Evolutionary conservation across 2,329 filamentous ascomycete species (phyloP).

Genomic region (Aspergillus melleus): DNA sequence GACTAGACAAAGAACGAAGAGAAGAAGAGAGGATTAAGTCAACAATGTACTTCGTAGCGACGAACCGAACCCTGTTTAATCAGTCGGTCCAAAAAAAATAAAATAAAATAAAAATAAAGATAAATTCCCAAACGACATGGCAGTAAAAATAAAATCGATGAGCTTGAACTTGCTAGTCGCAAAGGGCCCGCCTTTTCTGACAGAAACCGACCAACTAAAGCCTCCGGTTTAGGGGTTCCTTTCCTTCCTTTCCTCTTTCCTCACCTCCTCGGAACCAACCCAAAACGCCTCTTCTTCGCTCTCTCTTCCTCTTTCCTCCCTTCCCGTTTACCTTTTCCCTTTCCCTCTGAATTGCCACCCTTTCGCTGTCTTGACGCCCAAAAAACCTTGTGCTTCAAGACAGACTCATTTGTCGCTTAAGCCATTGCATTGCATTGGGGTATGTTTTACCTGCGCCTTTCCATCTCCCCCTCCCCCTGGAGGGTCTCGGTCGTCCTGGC

Average conservation of each 20-base stretch:
- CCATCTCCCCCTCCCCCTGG: background rate
- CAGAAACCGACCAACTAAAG: background rate
- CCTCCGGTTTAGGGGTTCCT: background rate
- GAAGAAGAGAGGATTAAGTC: background rate
- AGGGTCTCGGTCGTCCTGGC: constrained; percentile 4
- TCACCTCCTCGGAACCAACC: constrained; percentile 6
- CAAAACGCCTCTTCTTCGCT: constrained; percentile 4
- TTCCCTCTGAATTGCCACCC: background rate
- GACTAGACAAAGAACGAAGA: background rate
- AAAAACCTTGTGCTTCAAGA: background rate
- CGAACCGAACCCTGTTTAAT: too few relatives aligned
- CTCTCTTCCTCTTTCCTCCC: background rate
- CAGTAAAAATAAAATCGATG: background rate
- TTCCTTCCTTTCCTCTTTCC: background rate
- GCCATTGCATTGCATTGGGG: constrained; percentile 14
- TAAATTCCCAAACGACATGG: background rate
- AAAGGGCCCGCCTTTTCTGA: constrained; percentile 4
- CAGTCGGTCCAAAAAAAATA: background rate
- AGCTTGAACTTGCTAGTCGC: background rate
- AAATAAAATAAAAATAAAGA: background rate
- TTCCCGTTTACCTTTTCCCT: background rate
- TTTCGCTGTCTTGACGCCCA: background rate
- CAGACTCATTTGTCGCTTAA: background rate
- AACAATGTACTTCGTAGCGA: background rate
- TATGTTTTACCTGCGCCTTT: constrained; percentile 15